Conservation (phyloP, 495 filamentous ascomycete genomes). For the Penicillium tannophilum region DNA sequence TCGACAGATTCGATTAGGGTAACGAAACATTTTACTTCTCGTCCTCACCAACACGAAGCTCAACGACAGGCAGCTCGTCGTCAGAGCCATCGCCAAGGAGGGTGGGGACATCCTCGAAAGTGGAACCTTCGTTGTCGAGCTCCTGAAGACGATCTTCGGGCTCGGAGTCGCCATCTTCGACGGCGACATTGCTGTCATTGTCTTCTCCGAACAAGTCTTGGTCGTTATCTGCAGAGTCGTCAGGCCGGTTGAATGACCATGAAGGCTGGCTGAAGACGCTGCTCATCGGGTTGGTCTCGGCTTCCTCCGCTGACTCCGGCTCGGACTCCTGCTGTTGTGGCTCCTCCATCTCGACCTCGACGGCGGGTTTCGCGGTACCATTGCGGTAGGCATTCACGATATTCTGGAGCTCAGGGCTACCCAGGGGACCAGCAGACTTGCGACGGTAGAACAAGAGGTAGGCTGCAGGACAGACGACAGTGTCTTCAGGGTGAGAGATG, state of each 20-base stretch:
- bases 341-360: neutral
- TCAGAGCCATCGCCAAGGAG: slow-evolving; percentile 39
- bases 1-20: slow-evolving; percentile 7
- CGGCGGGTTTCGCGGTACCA: neutral
- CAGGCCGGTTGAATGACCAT: slow-evolving; percentile 38
- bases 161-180: slow-evolving; percentile 44
- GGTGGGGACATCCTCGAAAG: slow-evolving; percentile 39
- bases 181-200: slow-evolving; percentile 47
- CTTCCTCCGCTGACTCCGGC: slow-evolving; percentile 40
- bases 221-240: slow-evolving; percentile 31
- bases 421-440: slow-evolving; percentile 71
- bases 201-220: slow-evolving; percentile 43
- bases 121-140: slow-evolving; percentile 28
- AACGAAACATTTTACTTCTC: slow-evolving; percentile 23
- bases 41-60: slow-evolving; percentile 46
- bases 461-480: slow-evolving; percentile 67
- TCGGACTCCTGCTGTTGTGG: slow-evolving; percentile 21
- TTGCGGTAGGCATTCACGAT: slow-evolving; percentile 45
- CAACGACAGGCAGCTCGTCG: slow-evolving; percentile 49
- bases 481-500: slow-evolving; percentile 48
- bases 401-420: slow-evolving; percentile 73
- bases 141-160: slow-evolving; percentile 36
- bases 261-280: slow-evolving; percentile 28
- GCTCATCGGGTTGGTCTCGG: slow-evolving; percentile 27
- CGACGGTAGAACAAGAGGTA: slow-evolving; percentile 97